Percentiles rank a stretch among this genome's conserved stretches.
Evolutionary conservation across 257 asterid genomes (phyloP).

Genomic region (Solanum piurae): DNA sequence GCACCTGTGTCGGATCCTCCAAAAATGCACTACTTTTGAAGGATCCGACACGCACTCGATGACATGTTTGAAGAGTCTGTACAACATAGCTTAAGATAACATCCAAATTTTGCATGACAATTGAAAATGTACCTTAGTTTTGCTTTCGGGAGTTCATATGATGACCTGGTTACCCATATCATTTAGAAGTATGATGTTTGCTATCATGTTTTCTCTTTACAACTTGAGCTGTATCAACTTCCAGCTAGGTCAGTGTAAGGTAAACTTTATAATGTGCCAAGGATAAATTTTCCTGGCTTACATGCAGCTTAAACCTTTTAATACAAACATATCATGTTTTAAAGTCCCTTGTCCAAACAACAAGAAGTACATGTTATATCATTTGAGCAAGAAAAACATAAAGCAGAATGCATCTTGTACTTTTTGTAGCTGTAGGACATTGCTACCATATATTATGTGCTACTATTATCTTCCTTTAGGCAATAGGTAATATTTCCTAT

Average conservation of each 20-base stretch:
- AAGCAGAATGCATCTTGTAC: not conserved
- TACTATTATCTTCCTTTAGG: not conserved
- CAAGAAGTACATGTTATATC: not conserved
- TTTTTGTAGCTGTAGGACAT: not conserved
- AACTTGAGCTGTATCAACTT: not conserved
- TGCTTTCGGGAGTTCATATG: not conserved
- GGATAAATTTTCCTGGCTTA: not conserved
- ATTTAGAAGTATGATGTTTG: not conserved
- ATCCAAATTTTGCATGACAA: not conserved
- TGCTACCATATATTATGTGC: not conserved
- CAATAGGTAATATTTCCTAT: not conserved
- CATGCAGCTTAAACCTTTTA: not conserved
- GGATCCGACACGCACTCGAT: too few relatives aligned
- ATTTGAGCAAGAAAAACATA: not conserved
- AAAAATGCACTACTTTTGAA: too few relatives aligned
- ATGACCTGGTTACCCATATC: not conserved
- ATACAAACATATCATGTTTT: not conserved
- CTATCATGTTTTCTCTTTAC: not conserved
- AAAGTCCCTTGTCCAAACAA: not conserved
- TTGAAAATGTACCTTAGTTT: not conserved
- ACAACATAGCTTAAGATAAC: not conserved
- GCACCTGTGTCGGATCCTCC: too few relatives aligned
- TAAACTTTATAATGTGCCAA: not conserved
- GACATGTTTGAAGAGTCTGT: too few relatives aligned
- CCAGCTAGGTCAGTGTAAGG: not conserved